phyloP scores from a whole-genome alignment of 768 basidiomycete species.

The Termitomyces bulborhizus region DNA sequence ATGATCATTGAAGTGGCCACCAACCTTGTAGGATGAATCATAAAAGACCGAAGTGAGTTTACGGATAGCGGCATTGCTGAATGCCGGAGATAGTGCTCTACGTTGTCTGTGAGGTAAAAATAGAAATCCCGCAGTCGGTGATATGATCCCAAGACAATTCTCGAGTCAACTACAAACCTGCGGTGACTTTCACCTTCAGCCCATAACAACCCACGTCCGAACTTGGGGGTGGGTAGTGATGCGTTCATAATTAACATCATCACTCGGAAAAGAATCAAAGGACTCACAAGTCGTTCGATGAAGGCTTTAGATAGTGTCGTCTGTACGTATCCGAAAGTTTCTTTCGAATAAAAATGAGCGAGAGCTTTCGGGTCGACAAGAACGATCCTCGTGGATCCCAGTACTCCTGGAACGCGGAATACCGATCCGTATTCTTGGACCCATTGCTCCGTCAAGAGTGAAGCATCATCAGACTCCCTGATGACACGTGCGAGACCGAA shows the following conservation, averaged over 20 bases:
- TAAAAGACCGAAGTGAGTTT: constrained; percentile 40
- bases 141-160: no score
- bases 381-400: constrained; percentile 29
- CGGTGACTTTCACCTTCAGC: constrained; percentile 41
- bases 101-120: constrained; percentile 29
- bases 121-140: no score
- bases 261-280: background rate
- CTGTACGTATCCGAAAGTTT: constrained; percentile 43
- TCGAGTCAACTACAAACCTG: constrained; percentile 22
- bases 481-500: constrained; percentile 32
- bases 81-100: constrained; percentile 44
- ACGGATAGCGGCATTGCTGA: constrained; percentile 46
- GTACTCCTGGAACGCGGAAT: constrained; percentile 29
- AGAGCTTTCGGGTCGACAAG: constrained; percentile 46
- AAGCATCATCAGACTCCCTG: constrained; percentile 21
- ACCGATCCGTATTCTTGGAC: constrained; percentile 39
- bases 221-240: constrained; percentile 14
- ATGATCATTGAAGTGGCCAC: background rate
- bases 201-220: constrained; percentile 34
- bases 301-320: constrained; percentile 26
- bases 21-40: constrained; percentile 46
- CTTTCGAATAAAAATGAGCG: constrained; percentile 42
- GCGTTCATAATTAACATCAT: no score
- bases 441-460: constrained; percentile 39
- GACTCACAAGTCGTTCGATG: constrained; percentile 32